Evolutionary conservation across 208 protist genomes (phyloP).

Genomic region (Leishmania arabica): DNA sequence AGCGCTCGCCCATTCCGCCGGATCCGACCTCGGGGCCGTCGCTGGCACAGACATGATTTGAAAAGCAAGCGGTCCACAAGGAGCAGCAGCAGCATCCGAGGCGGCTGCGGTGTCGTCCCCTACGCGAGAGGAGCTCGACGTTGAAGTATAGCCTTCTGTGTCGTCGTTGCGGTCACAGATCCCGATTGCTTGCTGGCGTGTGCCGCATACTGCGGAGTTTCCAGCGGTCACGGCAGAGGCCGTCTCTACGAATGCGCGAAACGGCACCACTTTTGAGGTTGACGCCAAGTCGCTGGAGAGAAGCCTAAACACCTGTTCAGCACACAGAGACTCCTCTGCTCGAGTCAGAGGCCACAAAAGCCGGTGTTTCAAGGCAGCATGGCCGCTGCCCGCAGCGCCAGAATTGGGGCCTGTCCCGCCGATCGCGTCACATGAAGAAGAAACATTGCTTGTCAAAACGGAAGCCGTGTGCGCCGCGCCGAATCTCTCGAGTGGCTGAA

Average conservation of each 20-base stretch:
- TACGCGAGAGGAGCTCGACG: background rate
- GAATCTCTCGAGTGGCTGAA: background rate
- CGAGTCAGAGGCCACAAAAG: background rate
- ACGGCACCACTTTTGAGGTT: background rate
- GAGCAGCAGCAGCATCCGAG: background rate
- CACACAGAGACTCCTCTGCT: background rate
- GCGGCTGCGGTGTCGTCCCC: background rate
- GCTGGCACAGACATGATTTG: slow-evolving; percentile 51
- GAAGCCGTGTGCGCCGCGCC: background rate
- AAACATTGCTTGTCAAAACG: background rate
- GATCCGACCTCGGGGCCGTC: slow-evolving; percentile 46
- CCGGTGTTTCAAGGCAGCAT: background rate
- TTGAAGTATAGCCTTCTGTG: background rate
- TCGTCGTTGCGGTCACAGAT: background rate
- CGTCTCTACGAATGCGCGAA: background rate
- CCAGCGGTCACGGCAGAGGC: background rate
- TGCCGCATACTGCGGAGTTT: background rate
- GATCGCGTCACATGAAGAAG: background rate
- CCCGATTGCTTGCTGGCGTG: background rate
- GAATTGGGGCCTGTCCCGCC: background rate
- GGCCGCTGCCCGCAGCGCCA: background rate
- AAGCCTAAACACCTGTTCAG: slow-evolving; percentile 1
- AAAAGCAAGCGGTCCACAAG: slow-evolving; percentile 9
- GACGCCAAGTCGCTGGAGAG: background rate
- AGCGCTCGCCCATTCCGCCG: slow-evolving; percentile 53